Conservation (phyloP, 2,329 filamentous ascomycete genomes). For the Karstenula rhodostoma region DNA sequence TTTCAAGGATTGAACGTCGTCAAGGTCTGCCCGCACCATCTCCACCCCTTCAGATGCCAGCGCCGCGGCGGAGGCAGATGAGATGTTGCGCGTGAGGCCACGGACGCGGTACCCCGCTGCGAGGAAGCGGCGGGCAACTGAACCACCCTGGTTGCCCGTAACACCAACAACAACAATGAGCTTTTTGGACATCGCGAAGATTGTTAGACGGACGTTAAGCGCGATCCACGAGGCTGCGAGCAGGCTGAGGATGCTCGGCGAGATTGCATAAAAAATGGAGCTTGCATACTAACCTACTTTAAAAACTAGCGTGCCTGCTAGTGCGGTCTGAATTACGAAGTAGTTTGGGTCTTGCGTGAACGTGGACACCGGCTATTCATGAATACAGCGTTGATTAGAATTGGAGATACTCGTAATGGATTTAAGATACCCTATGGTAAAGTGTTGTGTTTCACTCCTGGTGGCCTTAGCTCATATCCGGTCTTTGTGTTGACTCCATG, state of each 20-base stretch:
- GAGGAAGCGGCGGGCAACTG: constrained; percentile 43
- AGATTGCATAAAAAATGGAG: background rate
- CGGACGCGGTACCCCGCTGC: constrained; percentile 59
- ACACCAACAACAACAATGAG: constrained; percentile 37
- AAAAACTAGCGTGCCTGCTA: background rate
- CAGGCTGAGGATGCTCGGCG: background rate
- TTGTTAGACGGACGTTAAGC: background rate
- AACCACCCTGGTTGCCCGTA: constrained; percentile 38
- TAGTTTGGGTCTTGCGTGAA: background rate
- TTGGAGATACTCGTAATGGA: too few species aligned
- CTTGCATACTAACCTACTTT: background rate
- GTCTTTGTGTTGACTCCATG: too few species aligned
- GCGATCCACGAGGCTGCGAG: background rate
- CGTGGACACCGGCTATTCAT: too few species aligned
- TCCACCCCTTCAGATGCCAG: constrained; percentile 48
- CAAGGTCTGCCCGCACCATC: constrained; percentile 46
- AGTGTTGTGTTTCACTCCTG: too few species aligned
- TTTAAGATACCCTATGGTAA: too few species aligned
- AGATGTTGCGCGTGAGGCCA: constrained; percentile 55
- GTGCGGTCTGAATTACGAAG: background rate
- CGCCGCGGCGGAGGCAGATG: constrained; percentile 20
- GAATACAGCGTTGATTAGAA: too few species aligned
- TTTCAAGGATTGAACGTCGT: constrained; percentile 42
- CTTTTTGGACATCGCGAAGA: constrained; percentile 21
- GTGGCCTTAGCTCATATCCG: too few species aligned